Evolutionary conservation across 805 yeast species (phyloP).

Genomic region (Teunomyces aglyptinius): DNA sequence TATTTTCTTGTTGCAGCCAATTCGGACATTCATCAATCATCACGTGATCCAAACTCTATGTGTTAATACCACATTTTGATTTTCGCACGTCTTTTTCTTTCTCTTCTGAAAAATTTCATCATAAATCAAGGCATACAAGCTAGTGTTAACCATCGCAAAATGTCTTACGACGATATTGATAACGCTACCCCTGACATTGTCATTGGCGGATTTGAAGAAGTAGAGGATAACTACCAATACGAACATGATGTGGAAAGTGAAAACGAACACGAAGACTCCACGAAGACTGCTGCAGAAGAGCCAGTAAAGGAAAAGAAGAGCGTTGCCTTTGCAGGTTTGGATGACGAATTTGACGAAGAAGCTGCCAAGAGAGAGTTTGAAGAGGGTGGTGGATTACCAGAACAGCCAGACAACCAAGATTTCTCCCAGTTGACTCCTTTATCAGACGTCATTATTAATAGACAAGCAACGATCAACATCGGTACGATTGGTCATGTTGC

Average conservation of each 20-base stretch:
- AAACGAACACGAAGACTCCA: slow-evolving; percentile 41
- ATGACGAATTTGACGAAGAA: slow-evolving; percentile 69
- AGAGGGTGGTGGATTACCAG: slow-evolving; percentile 98
- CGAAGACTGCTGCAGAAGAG: slow-evolving; percentile 39
- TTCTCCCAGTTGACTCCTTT: slow-evolving; percentile 78
- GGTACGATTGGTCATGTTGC: slow-evolving; percentile 98
- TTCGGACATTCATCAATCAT: too few species aligned
- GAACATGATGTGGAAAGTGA: slow-evolving; percentile 48
- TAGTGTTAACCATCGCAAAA: slow-evolving; percentile 18
- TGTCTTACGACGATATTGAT: slow-evolving; percentile 78
- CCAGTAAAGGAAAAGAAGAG: slow-evolving; percentile 53
- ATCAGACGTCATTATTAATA: slow-evolving; percentile 91
- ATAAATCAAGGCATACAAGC: slow-evolving; percentile 3
- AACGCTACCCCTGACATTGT: slow-evolving; percentile 84
- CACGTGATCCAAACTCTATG: too few species aligned
- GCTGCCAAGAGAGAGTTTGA: slow-evolving; percentile 80
- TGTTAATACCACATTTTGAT: neutral
- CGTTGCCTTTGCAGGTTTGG: slow-evolving; percentile 77
- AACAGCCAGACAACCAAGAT: slow-evolving; percentile 90
- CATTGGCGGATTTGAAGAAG: slow-evolving; percentile 54
- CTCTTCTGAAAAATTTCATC: slow-evolving; percentile 8
- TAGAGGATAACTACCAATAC: slow-evolving; percentile 46
- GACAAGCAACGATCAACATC: slow-evolving; percentile 98
- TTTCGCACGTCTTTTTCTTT: neutral
- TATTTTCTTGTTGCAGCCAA: too few species aligned